Evolutionary conservation across 345 rosid genomes (phyloP).

Genomic region (Cardamine occulta): DNA sequence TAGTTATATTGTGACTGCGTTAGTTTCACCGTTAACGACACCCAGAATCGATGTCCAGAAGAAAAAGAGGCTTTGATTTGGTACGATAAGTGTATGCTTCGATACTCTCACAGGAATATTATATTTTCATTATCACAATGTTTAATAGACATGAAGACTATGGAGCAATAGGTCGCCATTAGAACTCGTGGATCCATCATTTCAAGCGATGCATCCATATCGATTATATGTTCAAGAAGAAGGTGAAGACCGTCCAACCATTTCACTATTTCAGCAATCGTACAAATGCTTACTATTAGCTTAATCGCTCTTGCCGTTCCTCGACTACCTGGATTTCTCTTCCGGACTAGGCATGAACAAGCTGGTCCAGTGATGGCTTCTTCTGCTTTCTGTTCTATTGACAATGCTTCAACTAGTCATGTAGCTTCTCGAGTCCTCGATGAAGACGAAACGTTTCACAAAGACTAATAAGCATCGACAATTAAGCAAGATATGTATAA

Average conservation of each 20-base stretch:
- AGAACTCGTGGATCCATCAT: conserved; percentile 25
- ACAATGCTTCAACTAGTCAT: conserved; percentile 19
- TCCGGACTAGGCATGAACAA: conserved; percentile 1
- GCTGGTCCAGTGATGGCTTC: not conserved
- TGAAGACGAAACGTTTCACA: conserved; percentile 9
- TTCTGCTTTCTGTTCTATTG: not conserved
- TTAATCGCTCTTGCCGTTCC: conserved; percentile 43
- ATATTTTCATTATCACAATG: too few relatives aligned
- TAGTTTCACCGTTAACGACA: too few relatives aligned
- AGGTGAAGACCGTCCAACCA: conserved; percentile 45
- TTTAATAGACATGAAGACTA: too few relatives aligned
- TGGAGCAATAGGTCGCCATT: not conserved
- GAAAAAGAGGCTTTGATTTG: too few relatives aligned
- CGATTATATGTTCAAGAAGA: conserved; percentile 57
- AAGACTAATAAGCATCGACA: not conserved
- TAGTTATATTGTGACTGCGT: too few relatives aligned
- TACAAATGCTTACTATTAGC: conserved; percentile 47
- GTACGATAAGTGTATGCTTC: too few relatives aligned
- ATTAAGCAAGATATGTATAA: not conserved
- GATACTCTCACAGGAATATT: too few relatives aligned
- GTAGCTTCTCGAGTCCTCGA: conserved; percentile 5
- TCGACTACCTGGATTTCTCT: conserved; percentile 13
- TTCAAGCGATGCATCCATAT: conserved; percentile 52
- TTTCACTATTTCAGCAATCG: conserved; percentile 38
- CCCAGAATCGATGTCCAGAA: too few relatives aligned